These are phyloP conservation scores for Pseudomassariella vexata DNA, from an alignment of 2,329 filamentous ascomycete genomes.

Conservation along the genomic window DNA sequence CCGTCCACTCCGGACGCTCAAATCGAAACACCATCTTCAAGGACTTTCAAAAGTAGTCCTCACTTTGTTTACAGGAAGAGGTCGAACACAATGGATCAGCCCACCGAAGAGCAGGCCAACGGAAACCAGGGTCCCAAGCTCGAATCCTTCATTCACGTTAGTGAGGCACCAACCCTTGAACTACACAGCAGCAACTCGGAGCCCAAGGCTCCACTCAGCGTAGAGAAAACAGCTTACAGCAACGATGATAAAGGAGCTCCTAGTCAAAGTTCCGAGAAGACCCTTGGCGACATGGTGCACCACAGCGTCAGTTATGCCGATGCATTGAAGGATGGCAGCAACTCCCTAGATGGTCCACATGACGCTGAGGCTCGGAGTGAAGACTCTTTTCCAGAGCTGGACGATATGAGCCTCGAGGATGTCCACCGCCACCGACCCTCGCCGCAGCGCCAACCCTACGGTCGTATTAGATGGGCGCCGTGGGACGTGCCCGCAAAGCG, in stretches of 20 bases:
- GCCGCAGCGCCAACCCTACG: constrained; percentile 15
- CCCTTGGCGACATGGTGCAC: constrained; percentile 2
- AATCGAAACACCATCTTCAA: too few relatives aligned
- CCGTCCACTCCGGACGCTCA: too few relatives aligned
- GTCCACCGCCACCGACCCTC: constrained; percentile 18
- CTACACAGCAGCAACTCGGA: neutral
- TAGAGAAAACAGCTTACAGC: too few relatives aligned
- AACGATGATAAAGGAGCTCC: constrained; percentile 1
- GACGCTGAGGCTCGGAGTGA: constrained; percentile 12
- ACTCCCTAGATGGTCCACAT: constrained; percentile 1
- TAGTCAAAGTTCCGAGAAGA: constrained; percentile 5
- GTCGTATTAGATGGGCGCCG: constrained; percentile 77
- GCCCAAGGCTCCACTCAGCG: too few relatives aligned
- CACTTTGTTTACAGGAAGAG: too few relatives aligned
- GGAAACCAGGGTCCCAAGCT: constrained; percentile 3
- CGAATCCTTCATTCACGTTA: constrained; percentile 7
- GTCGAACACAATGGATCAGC: neutral
- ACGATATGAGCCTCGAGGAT: constrained; percentile 23
- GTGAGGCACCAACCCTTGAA: constrained; percentile 7
- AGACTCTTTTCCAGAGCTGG: constrained; percentile 26
- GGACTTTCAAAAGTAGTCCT: too few relatives aligned
- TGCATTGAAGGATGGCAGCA: constrained; percentile 5
- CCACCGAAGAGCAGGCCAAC: neutral
- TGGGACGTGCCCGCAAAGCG: constrained; percentile 66
- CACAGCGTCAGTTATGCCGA: constrained; percentile 7